Percentiles rank a stretch among this genome's conserved stretches.
phyloP scores from a whole-genome alignment of 345 rosid species.

The Excoecaria cochinchinensis region DNA sequence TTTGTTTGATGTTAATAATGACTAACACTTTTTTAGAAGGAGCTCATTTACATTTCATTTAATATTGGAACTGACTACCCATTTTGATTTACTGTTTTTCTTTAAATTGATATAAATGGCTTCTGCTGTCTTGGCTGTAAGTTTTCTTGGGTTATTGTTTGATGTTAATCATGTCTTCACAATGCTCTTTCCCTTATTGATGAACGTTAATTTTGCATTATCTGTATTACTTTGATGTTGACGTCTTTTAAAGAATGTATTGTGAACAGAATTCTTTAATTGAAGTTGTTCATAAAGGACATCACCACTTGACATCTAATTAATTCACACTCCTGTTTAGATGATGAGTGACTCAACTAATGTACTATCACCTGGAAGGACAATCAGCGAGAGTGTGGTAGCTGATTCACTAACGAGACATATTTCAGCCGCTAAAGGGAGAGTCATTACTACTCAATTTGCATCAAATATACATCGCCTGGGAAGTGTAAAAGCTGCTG shows the following conservation, averaged over 20 bases:
- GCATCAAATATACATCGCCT: slow-evolving; percentile 96
- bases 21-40: background rate
- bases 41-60: background rate
- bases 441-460: slow-evolving; percentile 93
- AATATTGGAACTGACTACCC: slow-evolving; percentile 5
- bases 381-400: slow-evolving; percentile 76
- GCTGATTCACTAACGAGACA: slow-evolving; percentile 79
- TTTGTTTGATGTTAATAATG: too few relatives aligned
- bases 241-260: background rate
- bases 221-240: background rate
- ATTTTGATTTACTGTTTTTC: background rate
- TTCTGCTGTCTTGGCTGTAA: background rate
- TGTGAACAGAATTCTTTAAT: slow-evolving; percentile 10
- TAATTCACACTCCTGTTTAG: slow-evolving; percentile 36
- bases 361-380: slow-evolving; percentile 94
- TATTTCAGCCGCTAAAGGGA: slow-evolving; percentile 83
- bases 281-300: slow-evolving; percentile 4
- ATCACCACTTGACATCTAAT: slow-evolving; percentile 8
- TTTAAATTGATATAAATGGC: background rate
- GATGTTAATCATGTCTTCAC: background rate
- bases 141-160: background rate
- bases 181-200: background rate
- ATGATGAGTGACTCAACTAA: slow-evolving; percentile 99
- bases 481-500: slow-evolving; percentile 98
- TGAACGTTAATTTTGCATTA: background rate